Evolutionary conservation across 768 basidiomycete genomes (phyloP).

Genomic region (Termitomyces sp.): DNA sequence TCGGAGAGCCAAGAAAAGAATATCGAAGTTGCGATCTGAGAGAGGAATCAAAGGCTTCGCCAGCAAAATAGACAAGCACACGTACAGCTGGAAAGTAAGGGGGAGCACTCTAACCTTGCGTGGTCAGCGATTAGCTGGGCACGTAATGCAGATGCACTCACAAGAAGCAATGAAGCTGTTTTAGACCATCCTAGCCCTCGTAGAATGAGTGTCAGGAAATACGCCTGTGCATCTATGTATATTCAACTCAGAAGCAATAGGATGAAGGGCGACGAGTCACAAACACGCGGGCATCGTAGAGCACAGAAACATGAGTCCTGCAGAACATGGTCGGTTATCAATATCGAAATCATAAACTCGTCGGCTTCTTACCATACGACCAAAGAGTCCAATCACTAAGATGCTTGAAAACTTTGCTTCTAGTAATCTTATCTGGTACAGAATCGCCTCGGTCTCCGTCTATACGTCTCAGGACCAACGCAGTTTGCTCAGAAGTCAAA

Average conservation of each 20-base stretch:
- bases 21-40: constrained; percentile 31
- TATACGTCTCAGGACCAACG: constrained; percentile 37
- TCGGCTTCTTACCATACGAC: constrained; percentile 33
- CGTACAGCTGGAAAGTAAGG: constrained; percentile 40
- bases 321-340: neutral
- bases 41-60: neutral
- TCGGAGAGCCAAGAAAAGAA: constrained; percentile 43
- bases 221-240: constrained; percentile 31
- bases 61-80: neutral
- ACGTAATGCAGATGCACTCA: constrained; percentile 14
- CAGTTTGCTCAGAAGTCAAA: constrained; percentile 36
- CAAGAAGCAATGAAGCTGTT: constrained; percentile 33
- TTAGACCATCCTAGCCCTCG: constrained; percentile 37
- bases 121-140: neutral
- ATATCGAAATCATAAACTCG: neutral
- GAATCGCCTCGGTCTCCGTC: constrained; percentile 48
- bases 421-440: constrained; percentile 34
- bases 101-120: constrained; percentile 31
- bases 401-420: constrained; percentile 29
- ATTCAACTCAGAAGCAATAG: neutral
- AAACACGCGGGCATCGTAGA: constrained; percentile 37
- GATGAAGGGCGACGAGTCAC: constrained; percentile 1
- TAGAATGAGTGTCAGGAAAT: constrained; percentile 43
- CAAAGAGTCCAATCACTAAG: constrained; percentile 42
- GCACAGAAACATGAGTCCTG: constrained; percentile 40